phyloP scores from a whole-genome alignment of 495 filamentous ascomycete species.

The Niebla homalea region DNA sequence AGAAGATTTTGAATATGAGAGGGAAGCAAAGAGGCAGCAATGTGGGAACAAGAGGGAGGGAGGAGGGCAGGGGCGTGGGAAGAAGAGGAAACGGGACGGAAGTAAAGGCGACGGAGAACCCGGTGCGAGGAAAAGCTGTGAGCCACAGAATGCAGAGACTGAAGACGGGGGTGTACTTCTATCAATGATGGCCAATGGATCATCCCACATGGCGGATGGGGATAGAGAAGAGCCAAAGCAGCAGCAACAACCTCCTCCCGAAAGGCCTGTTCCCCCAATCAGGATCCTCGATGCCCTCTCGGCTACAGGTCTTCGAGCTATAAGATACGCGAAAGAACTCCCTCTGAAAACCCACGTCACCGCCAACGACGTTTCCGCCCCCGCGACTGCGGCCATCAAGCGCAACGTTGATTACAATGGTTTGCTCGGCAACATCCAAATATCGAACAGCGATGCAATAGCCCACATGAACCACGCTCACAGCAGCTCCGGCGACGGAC shows the following conservation, averaged over 20 bases:
- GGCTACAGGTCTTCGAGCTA: constrained; percentile 80
- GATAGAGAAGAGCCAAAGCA: neutral
- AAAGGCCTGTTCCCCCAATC: constrained; percentile 30
- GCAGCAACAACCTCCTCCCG: neutral
- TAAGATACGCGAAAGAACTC: constrained; percentile 86
- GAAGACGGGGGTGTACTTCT: neutral
- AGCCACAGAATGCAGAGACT: no score
- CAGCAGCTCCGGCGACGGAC: neutral
- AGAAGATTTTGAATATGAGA: constrained; percentile 42
- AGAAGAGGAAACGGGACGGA: constrained; percentile 15
- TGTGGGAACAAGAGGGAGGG: constrained; percentile 16
- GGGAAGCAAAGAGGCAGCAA: constrained; percentile 18
- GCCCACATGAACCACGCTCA: constrained; percentile 67
- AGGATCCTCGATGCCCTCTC: constrained; percentile 89
- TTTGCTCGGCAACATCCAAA: constrained; percentile 52
- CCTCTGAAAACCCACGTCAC: constrained; percentile 69
- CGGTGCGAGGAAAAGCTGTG: neutral
- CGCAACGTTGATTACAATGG: constrained; percentile 74
- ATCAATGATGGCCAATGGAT: neutral
- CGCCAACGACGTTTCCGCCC: constrained; percentile 72
- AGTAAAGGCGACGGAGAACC: constrained; percentile 5
- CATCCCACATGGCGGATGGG: neutral
- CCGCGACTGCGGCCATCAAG: constrained; percentile 68
- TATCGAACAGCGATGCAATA: constrained; percentile 67
- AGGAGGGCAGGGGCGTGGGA: constrained; percentile 8